Conservation (phyloP, 2,329 filamentous ascomycete species). For the Teratosphaeria zuluensis region DNA sequence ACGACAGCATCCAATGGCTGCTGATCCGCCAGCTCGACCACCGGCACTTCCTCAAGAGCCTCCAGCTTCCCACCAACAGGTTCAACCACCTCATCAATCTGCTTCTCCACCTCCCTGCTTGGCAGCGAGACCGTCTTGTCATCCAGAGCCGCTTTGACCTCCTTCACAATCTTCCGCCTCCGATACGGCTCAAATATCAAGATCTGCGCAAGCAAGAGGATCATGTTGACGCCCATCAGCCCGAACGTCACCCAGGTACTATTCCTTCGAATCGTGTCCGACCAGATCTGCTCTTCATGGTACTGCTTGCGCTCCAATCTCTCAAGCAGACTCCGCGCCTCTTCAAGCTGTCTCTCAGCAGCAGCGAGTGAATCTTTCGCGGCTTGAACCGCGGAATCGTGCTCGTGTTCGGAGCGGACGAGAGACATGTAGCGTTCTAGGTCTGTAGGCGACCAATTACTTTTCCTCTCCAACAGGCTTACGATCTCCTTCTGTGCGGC, state of each 20-base stretch:
- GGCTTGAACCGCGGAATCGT: conserved; percentile 71
- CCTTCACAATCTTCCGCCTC: conserved; percentile 66
- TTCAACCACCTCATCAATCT: conserved; percentile 16
- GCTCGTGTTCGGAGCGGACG: conserved; percentile 84
- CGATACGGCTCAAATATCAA: conserved; percentile 91
- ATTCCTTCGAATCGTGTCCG: conserved; percentile 89
- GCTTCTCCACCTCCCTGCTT: conserved; percentile 10
- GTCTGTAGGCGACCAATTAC: conserved; percentile 77
- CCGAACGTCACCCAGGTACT: conserved; percentile 98
- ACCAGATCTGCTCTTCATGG: conserved; percentile 99
- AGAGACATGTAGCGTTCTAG: conserved; percentile 89
- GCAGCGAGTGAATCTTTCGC: conserved; percentile 63
- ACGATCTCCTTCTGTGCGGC: conserved; percentile 92
- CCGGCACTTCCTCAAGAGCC: not conserved
- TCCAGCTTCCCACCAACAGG: conserved; percentile 2
- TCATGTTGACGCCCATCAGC: conserved; percentile 90
- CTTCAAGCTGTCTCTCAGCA: conserved; percentile 72
- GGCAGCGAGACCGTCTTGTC: conserved; percentile 47
- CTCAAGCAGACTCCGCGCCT: conserved; percentile 64
- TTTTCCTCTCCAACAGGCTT: conserved; percentile 83
- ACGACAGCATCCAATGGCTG: not conserved
- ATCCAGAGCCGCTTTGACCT: conserved; percentile 60
- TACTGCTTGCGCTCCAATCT: conserved; percentile 81
- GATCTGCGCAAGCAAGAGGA: conserved; percentile 63
- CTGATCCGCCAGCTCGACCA: not conserved